Conservation (phyloP, 2,329 filamentous ascomycete species). For the Ambrosiella beaveri region DNA sequence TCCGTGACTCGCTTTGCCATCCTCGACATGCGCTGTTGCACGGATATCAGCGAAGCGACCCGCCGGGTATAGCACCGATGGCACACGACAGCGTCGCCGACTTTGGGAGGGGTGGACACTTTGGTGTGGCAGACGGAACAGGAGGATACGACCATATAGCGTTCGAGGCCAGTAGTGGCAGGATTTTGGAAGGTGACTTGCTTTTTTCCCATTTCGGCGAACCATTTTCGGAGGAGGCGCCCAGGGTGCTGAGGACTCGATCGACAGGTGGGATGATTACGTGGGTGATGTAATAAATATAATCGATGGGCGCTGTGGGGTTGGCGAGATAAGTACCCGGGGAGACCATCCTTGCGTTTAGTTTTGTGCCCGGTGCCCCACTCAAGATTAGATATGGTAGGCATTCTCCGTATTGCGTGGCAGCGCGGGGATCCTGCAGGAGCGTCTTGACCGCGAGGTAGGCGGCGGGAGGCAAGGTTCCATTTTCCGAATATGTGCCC, state of each 20-base stretch:
- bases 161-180: slow-evolving; percentile 43
- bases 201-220: slow-evolving; percentile 88
- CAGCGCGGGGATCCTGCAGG: slow-evolving; percentile 67
- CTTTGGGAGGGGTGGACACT: no score
- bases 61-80: no score
- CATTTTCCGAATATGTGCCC: slow-evolving; percentile 46
- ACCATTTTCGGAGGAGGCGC: slow-evolving; percentile 84
- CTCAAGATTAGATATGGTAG: slow-evolving; percentile 88
- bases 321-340: slow-evolving; percentile 69
- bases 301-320: slow-evolving; percentile 64
- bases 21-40: no score
- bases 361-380: slow-evolving; percentile 66
- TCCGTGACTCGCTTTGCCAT: no score
- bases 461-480: slow-evolving; percentile 64
- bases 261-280: slow-evolving; percentile 90
- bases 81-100: no score
- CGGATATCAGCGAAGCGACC: no score
- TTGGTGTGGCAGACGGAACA: slow-evolving; percentile 27
- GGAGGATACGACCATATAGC: slow-evolving; percentile 68
- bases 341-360: slow-evolving; percentile 79
- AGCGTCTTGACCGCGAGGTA: slow-evolving; percentile 75
- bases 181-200: slow-evolving; percentile 29
- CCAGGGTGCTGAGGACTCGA: slow-evolving; percentile 90
- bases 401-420: slow-evolving; percentile 88
- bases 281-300: slow-evolving; percentile 93